phyloP scores from a whole-genome alignment of 495 filamentous ascomycete genomes.

The Penicillium bovifimosum region DNA sequence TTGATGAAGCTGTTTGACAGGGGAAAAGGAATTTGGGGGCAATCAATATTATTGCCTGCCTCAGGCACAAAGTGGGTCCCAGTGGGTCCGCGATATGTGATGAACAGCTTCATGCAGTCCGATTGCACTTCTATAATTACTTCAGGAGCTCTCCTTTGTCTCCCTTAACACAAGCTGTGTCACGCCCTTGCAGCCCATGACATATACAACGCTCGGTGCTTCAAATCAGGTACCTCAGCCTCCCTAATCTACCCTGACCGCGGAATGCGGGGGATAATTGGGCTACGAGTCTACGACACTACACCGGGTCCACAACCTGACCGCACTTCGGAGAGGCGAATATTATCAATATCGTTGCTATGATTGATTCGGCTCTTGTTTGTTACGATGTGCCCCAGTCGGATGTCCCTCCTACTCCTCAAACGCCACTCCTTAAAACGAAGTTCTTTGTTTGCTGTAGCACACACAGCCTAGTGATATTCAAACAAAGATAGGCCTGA shows the following conservation, averaged over 20 bases:
- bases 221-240: too few species aligned
- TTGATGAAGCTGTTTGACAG: too few species aligned
- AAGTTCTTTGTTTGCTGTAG: constrained; percentile 9
- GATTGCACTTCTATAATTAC: neutral
- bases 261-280: neutral
- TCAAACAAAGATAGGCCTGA: neutral
- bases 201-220: neutral
- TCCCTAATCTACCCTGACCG: neutral
- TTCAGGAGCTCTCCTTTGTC: neutral
- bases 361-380: neutral
- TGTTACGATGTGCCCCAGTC: neutral
- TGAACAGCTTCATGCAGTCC: neutral
- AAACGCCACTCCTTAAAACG: neutral
- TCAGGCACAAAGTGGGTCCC: neutral
- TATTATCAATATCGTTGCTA: neutral
- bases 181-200: neutral
- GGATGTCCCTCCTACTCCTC: neutral
- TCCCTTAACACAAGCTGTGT: neutral
- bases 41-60: neutral
- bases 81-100: neutral
- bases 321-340: neutral
- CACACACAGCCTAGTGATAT: neutral
- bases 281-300: neutral
- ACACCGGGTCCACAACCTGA: neutral
- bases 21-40: neutral